Conservation (phyloP, 306 rosid genomes). For the Myrica gale region DNA sequence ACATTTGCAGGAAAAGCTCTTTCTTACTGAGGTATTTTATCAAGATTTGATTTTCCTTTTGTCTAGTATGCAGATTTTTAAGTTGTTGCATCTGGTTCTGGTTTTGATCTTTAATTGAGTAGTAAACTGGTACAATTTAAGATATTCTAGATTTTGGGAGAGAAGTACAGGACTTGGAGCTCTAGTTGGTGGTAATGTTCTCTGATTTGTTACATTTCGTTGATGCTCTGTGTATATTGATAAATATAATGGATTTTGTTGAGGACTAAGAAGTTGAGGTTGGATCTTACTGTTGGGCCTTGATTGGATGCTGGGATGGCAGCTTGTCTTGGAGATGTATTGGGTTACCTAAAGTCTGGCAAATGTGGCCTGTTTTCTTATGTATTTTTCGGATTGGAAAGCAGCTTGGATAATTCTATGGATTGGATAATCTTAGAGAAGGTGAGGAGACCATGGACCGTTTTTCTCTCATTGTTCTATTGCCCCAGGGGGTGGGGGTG, state of each 20-base stretch:
- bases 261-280: neutral
- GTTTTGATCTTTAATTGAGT: neutral
- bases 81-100: neutral
- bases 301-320: neutral
- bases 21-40: slow-evolving; percentile 79
- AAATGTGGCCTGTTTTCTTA: no score
- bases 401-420: neutral
- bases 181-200: neutral
- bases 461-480: neutral
- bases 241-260: neutral
- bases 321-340: neutral
- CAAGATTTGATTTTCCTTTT: slow-evolving; percentile 3
- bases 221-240: neutral
- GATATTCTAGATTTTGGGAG: slow-evolving; percentile 19
- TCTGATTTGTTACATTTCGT: neutral
- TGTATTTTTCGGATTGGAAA: neutral
- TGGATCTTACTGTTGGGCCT: neutral
- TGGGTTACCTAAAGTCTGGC: neutral
- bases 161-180: neutral
- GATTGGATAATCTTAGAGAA: neutral
- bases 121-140: slow-evolving; percentile 1
- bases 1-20: slow-evolving; percentile 93
- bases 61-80: neutral
- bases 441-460: neutral
- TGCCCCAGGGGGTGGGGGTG: no score